Percentiles rank a stretch among this genome's conserved stretches.
Conservation (phyloP, 495 filamentous ascomycete species). For the Apiosordaria backusii region DNA sequence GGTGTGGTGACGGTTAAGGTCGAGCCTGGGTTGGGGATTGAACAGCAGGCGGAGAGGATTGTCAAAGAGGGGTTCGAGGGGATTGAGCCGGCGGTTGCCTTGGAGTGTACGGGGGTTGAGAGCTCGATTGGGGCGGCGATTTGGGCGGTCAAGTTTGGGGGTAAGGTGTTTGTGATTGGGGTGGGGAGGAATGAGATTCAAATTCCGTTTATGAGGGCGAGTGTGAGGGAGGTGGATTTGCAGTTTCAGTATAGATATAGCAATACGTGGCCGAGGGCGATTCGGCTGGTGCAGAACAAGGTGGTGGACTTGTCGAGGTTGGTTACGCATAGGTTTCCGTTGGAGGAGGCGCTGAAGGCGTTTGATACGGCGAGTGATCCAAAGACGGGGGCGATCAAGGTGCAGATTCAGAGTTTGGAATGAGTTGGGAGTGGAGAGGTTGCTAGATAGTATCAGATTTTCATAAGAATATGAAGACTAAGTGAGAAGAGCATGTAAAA, state of each 20-base stretch:
- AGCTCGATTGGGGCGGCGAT: slow-evolving; percentile 79
- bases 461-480: background rate
- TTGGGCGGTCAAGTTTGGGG: slow-evolving; percentile 84
- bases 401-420: slow-evolving; percentile 73
- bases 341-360: slow-evolving; percentile 85
- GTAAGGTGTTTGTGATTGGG: slow-evolving; percentile 90
- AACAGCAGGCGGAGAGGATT: slow-evolving; percentile 65
- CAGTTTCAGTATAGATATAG: slow-evolving; percentile 94
- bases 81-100: slow-evolving; percentile 67
- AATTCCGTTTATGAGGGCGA: slow-evolving; percentile 88
- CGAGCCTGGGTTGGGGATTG: slow-evolving; percentile 55
- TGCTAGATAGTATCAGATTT: background rate
- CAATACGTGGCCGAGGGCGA: slow-evolving; percentile 94
- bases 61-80: slow-evolving; percentile 61
- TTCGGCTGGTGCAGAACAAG: slow-evolving; percentile 77
- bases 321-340: slow-evolving; percentile 78
- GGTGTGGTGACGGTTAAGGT: slow-evolving; percentile 74
- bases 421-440: slow-evolving; percentile 13
- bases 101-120: slow-evolving; percentile 95
- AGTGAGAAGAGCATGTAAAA: background rate
- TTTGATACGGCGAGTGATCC: slow-evolving; percentile 83
- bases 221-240: slow-evolving; percentile 86
- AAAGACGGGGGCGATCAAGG: slow-evolving; percentile 93
- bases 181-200: slow-evolving; percentile 93
- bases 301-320: slow-evolving; percentile 75